phyloP scores from a whole-genome alignment of 495 filamentous ascomycete species.

The Penicillium riverlandense region DNA sequence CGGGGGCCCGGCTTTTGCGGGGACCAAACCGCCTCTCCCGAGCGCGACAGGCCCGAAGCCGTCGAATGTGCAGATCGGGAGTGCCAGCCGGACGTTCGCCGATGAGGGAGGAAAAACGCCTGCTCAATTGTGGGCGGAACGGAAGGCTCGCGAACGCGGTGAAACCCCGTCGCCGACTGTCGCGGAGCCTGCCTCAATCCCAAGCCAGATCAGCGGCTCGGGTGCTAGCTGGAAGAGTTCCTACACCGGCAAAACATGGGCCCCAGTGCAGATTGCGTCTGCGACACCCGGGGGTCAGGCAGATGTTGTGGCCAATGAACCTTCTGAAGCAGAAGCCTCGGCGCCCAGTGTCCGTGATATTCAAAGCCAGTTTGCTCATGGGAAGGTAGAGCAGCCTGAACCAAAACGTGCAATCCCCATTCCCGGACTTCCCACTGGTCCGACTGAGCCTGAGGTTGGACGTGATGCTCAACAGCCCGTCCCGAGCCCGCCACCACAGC shows the following conservation, averaged over 20 bases:
- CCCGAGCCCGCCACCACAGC: constrained; percentile 50
- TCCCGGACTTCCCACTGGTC: constrained; percentile 61
- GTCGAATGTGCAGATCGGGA: constrained; percentile 55
- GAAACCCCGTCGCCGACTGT: constrained; percentile 26
- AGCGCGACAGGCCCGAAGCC: constrained; percentile 48
- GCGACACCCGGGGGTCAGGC: too few relatives aligned
- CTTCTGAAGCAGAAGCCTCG: constrained; percentile 41
- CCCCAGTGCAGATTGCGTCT: constrained; percentile 53
- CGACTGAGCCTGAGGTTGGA: constrained; percentile 35
- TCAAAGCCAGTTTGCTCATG: constrained; percentile 69
- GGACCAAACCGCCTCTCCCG: constrained; percentile 83
- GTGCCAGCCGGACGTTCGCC: constrained; percentile 86
- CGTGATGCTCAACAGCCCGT: constrained; percentile 32
- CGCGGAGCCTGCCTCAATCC: constrained; percentile 42
- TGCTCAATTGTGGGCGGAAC: constrained; percentile 94
- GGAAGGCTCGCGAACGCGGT: constrained; percentile 76
- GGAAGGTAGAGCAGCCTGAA: constrained; percentile 36
- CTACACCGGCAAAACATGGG: constrained; percentile 84
- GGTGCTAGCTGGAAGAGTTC: constrained; percentile 75
- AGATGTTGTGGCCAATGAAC: constrained; percentile 45
- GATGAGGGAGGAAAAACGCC: constrained; percentile 94
- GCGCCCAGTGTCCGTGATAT: constrained; percentile 58
- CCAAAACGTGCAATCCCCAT: constrained; percentile 55
- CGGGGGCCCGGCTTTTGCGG: constrained; percentile 59
- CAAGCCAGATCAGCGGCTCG: constrained; percentile 60